A percentile compares a stretch with the other conserved stretches of the same genome.
Conservation (phyloP, 768 basidiomycete species). For the Mycena amicta region DNA sequence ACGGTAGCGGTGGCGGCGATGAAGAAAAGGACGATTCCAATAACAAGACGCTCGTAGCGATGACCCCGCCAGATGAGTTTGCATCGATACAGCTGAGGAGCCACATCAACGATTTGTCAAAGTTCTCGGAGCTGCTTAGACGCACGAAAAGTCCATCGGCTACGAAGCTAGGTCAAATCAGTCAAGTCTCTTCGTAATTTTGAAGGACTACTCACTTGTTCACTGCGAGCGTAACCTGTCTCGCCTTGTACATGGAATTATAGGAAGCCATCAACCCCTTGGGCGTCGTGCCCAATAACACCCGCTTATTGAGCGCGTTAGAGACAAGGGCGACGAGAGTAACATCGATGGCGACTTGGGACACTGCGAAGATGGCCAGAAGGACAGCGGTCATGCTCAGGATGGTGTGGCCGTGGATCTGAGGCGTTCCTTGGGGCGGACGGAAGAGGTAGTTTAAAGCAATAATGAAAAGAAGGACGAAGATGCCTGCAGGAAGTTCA, state of each 20-base stretch:
- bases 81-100: neutral
- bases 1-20: neutral
- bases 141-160: neutral
- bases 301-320: neutral
- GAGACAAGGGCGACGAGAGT: neutral
- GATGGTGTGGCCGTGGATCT: neutral
- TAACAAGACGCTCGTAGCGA: neutral
- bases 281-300: neutral
- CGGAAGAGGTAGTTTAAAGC: neutral
- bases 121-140: too few species aligned
- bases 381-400: neutral
- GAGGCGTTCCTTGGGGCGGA: neutral
- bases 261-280: neutral
- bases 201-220: neutral
- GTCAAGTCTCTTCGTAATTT: too few species aligned
- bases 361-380: neutral
- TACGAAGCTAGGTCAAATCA: neutral
- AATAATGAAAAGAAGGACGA: neutral
- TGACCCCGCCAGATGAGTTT: neutral
- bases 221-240: neutral
- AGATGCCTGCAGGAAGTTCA: too few species aligned
- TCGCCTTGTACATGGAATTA: neutral
- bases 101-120: too few species aligned
- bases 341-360: neutral
- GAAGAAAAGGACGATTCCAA: neutral